phyloP scores from a whole-genome alignment of 2,329 filamentous ascomycete species.

The Penicillium expansum region DNA sequence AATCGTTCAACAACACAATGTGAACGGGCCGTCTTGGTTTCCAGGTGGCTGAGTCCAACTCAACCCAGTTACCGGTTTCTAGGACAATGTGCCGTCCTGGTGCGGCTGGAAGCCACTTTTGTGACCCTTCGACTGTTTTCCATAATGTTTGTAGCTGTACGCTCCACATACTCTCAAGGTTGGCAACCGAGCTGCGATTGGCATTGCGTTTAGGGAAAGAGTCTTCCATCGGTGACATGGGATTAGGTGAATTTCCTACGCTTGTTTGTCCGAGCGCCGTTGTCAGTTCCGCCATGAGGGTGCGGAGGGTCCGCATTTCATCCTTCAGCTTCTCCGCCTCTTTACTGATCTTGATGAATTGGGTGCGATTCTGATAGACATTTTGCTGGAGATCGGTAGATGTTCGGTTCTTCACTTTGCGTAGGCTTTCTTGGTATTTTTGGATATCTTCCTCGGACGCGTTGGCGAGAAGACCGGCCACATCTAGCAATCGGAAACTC shows the following conservation, averaged over 20 bases:
- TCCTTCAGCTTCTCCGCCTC: conserved; percentile 96
- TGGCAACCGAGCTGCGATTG: conserved; percentile 85
- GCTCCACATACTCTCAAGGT: conserved; percentile 67
- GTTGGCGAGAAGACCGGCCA: conserved; percentile 69
- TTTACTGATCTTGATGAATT: conserved; percentile 99
- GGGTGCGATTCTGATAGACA: conserved; percentile 93
- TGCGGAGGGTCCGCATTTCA: conserved; percentile 88
- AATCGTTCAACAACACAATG: conserved; percentile 90
- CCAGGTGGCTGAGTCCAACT: conserved; percentile 96
- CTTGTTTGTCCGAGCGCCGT: conserved; percentile 56
- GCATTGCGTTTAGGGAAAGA: conserved; percentile 54
- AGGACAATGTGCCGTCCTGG: conserved; percentile 91
- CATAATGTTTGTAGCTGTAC: conserved; percentile 75
- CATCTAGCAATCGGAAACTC: conserved; percentile 30
- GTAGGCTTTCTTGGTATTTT: conserved; percentile 73
- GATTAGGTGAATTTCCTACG: conserved; percentile 53
- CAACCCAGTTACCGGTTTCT: conserved; percentile 90
- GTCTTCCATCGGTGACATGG: conserved; percentile 54
- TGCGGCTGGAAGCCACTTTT: conserved; percentile 90
- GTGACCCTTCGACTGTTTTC: conserved; percentile 96
- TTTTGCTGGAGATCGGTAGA: conserved; percentile 87
- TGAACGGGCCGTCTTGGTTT: conserved; percentile 87
- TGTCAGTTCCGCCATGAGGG: conserved; percentile 90
- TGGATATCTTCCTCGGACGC: conserved; percentile 84
- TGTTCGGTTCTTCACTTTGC: conserved; percentile 73